Evolutionary conservation across 805 yeast genomes (phyloP).

Genomic region (Priceomyces haplophilus): DNA sequence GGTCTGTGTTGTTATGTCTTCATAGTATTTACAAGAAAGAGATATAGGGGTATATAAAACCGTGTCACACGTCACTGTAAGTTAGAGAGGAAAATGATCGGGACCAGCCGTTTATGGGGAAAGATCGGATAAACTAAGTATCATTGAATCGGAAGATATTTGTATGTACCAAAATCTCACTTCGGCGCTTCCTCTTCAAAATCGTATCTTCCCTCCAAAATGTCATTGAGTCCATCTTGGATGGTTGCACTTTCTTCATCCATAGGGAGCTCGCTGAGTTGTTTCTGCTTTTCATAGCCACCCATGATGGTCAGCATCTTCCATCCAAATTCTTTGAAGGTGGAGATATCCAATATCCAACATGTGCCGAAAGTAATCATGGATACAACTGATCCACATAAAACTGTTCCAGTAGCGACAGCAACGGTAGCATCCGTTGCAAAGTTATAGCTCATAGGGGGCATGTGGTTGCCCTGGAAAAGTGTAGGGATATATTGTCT

Average conservation of each 20-base stretch:
- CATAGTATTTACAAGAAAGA: too few relatives aligned
- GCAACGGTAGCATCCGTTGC: conserved; percentile 84
- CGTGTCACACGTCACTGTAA: too few relatives aligned
- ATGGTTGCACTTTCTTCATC: conserved; percentile 61
- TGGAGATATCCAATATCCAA: conserved; percentile 76
- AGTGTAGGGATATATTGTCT: conserved; percentile 72
- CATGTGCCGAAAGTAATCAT: conserved; percentile 73
- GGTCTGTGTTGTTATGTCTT: too few relatives aligned
- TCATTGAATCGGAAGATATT: too few relatives aligned
- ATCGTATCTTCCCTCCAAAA: conserved; percentile 46
- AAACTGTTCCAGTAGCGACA: conserved; percentile 72
- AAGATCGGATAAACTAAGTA: too few relatives aligned
- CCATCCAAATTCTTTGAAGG: conserved; percentile 66
- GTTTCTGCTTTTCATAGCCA: conserved; percentile 58
- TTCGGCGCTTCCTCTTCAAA: conserved; percentile 12
- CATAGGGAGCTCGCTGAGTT: conserved; percentile 36
- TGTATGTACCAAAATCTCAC: too few relatives aligned
- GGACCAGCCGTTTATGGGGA: too few relatives aligned
- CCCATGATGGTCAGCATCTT: conserved; percentile 64
- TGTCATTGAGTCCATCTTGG: conserved; percentile 52
- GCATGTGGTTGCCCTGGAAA: conserved; percentile 82
- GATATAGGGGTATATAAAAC: too few relatives aligned
- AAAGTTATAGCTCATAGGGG: conserved; percentile 73
- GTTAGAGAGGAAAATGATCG: too few relatives aligned
- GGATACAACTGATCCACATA: conserved; percentile 69